Evolutionary conservation across 1,139 yeast genomes (phyloP), one percentile per base, ranked within the genome.

Genomic region (Yamadazyma spencermartinsiae): DNA sequence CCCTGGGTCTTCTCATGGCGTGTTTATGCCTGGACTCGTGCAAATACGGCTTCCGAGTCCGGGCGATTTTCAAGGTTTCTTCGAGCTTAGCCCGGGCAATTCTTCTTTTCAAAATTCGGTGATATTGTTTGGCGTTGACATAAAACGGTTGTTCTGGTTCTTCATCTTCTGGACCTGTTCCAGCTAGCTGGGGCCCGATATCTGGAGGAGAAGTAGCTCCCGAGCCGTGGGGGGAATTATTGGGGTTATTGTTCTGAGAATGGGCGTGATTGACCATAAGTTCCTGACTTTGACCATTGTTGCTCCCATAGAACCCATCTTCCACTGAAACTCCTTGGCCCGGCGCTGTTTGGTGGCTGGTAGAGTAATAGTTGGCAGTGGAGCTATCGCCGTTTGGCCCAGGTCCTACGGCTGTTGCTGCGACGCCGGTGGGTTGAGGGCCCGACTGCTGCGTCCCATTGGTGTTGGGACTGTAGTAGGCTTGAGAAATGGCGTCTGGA

Each of bases 1-100:
- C 99, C 54, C 99, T 79, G 12, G 98, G 98, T 61, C 99, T 79
- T 58, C 98, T 77, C 98, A 94, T 92, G 15, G 99, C 99, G 61
- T 94, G 99, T 60, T 92, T 92, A 62, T 94, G 99, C 53, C 99
- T 78, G 13, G 97, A 88, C 62, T 94, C 98, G 60, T 94, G 99
- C 39, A 94, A 65, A 59, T 94, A 94, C 3, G 98, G 98, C 56
- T 86, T 85, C 49, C 98, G 78, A 7, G 95, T 95, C 47, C 96
- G 76, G 17, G 95, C 94, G 8, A 86, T 86, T 56, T 87, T 85
- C 46, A 92, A 73, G 35, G 82, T 79, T 55, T 92, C 98, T 56
- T 92, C 98, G 37, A 92, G 74, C 59, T 84, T 86, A 7, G 98
- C 98, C 41, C 98, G 73, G 1, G 98, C 98, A 35, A 88, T 77